Evolutionary conservation across 1,284 basidiomycete genomes (phyloP).

Genomic region (Earliella scabrosa): DNA sequence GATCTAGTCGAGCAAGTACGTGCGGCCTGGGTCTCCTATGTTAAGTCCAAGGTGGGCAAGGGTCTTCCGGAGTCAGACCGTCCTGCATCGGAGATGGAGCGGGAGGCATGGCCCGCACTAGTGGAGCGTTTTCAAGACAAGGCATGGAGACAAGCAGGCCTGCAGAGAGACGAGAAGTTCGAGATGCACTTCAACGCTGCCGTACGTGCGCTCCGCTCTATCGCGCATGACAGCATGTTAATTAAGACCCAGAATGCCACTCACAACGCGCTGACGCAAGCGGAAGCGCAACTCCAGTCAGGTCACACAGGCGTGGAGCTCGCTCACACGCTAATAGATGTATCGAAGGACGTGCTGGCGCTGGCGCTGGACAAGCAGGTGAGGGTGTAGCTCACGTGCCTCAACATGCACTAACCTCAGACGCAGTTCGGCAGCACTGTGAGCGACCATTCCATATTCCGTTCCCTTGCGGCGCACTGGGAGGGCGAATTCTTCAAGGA

Average conservation of each 20-base stretch:
- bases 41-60: slow-evolving; percentile 63
- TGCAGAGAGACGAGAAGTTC: slow-evolving; percentile 88
- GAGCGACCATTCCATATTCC: slow-evolving; percentile 87
- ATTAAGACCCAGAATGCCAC: slow-evolving; percentile 50
- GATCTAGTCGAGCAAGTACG: slow-evolving; percentile 64
- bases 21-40: slow-evolving; percentile 69
- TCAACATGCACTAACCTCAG: background rate
- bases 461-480: slow-evolving; percentile 88
- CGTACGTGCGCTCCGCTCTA: slow-evolving; percentile 45
- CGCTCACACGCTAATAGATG: slow-evolving; percentile 72
- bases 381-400: slow-evolving; percentile 20
- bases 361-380: slow-evolving; percentile 80
- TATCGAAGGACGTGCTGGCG: slow-evolving; percentile 77
- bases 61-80: slow-evolving; percentile 55
- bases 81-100: slow-evolving; percentile 52
- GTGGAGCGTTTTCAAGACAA: slow-evolving; percentile 51
- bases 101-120: slow-evolving; percentile 57
- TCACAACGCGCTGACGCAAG: slow-evolving; percentile 52
- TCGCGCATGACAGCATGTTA: slow-evolving; percentile 18
- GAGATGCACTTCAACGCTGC: slow-evolving; percentile 83
- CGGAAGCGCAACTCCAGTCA: slow-evolving; percentile 44
- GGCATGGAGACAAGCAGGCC: slow-evolving; percentile 72
- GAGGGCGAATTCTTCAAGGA: slow-evolving; percentile 91
- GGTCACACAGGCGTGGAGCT: slow-evolving; percentile 47
- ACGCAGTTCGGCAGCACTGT: slow-evolving; percentile 78